Evolutionary conservation across 129 eudicot species (phyloP).

Genomic region (Centaurea solstitialis): DNA sequence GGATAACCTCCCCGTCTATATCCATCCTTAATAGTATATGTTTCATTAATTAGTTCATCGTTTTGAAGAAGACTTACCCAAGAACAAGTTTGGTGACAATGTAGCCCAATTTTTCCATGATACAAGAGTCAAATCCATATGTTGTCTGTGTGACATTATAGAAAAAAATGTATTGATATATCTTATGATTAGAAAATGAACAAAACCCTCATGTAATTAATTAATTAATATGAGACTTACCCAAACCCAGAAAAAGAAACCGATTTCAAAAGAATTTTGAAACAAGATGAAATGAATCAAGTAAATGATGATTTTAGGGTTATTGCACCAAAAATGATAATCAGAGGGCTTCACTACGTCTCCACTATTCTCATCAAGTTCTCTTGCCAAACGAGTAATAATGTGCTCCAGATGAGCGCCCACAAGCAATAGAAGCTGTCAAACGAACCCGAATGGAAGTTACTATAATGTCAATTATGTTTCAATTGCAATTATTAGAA

Average conservation of each 20-base stretch:
- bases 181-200: neutral
- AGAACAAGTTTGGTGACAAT: conserved; percentile 63
- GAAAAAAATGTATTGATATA: neutral
- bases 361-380: conserved; percentile 34
- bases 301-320: conserved; percentile 61
- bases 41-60: neutral
- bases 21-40: neutral
- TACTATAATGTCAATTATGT: neutral
- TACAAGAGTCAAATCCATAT: conserved; percentile 68
- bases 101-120: conserved; percentile 66
- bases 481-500: neutral
- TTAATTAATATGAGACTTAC: conserved; percentile 29
- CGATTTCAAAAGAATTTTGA: conserved; percentile 75
- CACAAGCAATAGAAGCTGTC: conserved; percentile 70
- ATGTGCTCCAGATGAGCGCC: conserved; percentile 67
- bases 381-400: conserved; percentile 56
- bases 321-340: conserved; percentile 67
- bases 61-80: conserved; percentile 42
- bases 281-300: conserved; percentile 84
- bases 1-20: neutral
- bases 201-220: too few species aligned
- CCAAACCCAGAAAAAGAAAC: conserved; percentile 79
- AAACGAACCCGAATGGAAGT: neutral
- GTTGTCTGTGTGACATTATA: conserved; percentile 40
- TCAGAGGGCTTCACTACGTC: conserved; percentile 65